Evolutionary conservation across 176 grass and related monocot genomes (phyloP), one percentile per base, ranked within the genome.

Genomic region (Aegilops bicornis): DNA sequence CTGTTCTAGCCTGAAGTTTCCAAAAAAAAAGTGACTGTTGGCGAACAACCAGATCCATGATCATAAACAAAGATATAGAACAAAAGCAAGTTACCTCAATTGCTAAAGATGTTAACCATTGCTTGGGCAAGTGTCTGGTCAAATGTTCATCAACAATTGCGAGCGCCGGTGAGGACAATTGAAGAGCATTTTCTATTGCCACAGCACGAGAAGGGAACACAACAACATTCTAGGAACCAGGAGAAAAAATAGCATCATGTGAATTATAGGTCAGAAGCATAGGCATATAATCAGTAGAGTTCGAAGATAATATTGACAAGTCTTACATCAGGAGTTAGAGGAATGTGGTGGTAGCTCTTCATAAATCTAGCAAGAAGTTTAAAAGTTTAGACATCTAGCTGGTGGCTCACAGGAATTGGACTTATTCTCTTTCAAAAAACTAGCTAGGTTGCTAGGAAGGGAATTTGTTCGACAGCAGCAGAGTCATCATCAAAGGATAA

Each of bases 281-380:
- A 40, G 39, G 39, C 42, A 16, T 82, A 63, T 64, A 8, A n/a
- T 40, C 8, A 40, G 23, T 43, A 76, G 39, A 54, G 68, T 45
- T 37, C 47, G 36, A 14, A 40, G 19, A 39, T 3, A 74, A 90
- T 40, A 36, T n/a, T 37, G 45, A 84, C 22, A 84, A 19, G 64
- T 70, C 93, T 92, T 91, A 98, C 96, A 94, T 98, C 88, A 80
- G 90, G 80, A 89, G 70, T 86, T 78, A 98, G 79, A 64, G 96
- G 96, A 80, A 98, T 91, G 68, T 90, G 93, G 87, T 98, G 91
- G 81, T 98, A 98, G 88, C 92, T 94, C 87, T 98, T 98, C 96
- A 98, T 98, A 91, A 92, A 95, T 78, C 91, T 4, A 32, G 31
- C 31, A 32, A 32, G 31, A 32, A 32, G 31, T 32, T 32, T 32